Percentiles rank a stretch among this genome's conserved stretches.
phyloP scores from a whole-genome alignment of 129 eudicot species.

The Sambucus nigra region DNA sequence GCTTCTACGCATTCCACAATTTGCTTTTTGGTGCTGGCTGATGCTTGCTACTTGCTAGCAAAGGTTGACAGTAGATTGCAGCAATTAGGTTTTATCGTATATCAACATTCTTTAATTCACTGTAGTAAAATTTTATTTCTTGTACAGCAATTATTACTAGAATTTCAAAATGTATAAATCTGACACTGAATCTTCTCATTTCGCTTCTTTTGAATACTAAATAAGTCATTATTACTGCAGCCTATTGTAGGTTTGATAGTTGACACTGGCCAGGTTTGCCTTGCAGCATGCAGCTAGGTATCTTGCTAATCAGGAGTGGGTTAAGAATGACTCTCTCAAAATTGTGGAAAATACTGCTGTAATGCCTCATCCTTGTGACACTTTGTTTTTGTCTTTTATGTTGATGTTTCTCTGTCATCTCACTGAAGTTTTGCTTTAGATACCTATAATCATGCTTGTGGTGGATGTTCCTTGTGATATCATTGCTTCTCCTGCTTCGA shows the following conservation, averaged over 20 bases:
- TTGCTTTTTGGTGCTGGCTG: too few species aligned
- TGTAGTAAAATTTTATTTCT: too few species aligned
- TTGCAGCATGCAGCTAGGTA: conserved; percentile 90
- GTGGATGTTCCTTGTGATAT: conserved; percentile 76
- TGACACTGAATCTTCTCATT: neutral
- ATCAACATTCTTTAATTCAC: too few species aligned
- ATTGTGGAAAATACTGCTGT: conserved; percentile 96
- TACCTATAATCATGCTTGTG: conserved; percentile 94
- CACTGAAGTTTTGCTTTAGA: conserved; percentile 22
- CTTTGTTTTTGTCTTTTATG: neutral
- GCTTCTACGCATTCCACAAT: too few species aligned
- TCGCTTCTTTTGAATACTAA: neutral
- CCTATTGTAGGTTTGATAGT: neutral
- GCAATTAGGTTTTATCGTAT: too few species aligned
- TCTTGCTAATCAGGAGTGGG: conserved; percentile 97
- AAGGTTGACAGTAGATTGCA: too few species aligned
- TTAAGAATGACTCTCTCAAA: conserved; percentile 84
- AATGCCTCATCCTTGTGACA: conserved; percentile 3
- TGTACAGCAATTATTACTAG: too few species aligned
- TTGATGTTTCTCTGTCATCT: conserved; percentile 1
- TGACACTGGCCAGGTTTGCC: conserved; percentile 1
- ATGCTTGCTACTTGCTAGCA: too few species aligned
- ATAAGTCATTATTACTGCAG: neutral
- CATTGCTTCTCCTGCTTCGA: conserved; percentile 28
- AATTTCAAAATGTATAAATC: too few species aligned